A percentile compares a stretch with the other conserved stretches of the same genome.
Conservation (phyloP, 768 basidiomycete species). For the Suillus spraguei region DNA sequence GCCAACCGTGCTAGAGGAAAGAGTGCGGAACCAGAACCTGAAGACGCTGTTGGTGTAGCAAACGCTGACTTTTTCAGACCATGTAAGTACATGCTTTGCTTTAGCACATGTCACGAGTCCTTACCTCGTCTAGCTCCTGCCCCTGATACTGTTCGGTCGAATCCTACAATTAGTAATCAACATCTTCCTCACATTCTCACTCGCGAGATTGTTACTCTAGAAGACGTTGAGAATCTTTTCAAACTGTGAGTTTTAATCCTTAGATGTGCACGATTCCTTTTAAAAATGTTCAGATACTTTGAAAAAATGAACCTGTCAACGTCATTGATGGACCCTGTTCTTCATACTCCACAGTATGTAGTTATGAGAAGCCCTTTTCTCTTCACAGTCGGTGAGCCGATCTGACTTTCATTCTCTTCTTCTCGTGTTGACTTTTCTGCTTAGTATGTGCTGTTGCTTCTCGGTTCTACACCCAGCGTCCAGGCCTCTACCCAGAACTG, state of each 20-base stretch:
- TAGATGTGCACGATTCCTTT: neutral
- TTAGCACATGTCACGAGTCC: neutral
- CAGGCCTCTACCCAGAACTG: constrained; percentile 65
- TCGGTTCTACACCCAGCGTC: constrained; percentile 72
- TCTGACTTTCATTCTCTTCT: neutral
- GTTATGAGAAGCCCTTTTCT: constrained; percentile 87
- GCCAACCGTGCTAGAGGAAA: constrained; percentile 48
- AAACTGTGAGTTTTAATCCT: constrained; percentile 50
- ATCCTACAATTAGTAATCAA: constrained; percentile 43
- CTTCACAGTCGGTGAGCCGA: constrained; percentile 81
- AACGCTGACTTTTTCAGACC: constrained; percentile 68
- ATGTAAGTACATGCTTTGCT: constrained; percentile 42
- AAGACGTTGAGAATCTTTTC: constrained; percentile 74
- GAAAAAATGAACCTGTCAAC: constrained; percentile 79
- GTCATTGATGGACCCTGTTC: constrained; percentile 75
- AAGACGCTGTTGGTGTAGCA: constrained; percentile 64
- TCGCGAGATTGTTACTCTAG: constrained; percentile 59
- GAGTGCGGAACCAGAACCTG: constrained; percentile 46
- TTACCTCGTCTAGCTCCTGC: constrained; percentile 38
- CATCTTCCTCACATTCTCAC: constrained; percentile 66
- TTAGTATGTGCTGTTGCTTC: constrained; percentile 88
- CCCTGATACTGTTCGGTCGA: constrained; percentile 42
- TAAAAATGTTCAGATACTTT: constrained; percentile 55
- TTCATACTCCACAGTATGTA: constrained; percentile 84
- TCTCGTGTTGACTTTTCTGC: constrained; percentile 14